Base-by-base conservation (phyloP, 768 basidiomycete species). In the Clavaria fumosa region DNA sequence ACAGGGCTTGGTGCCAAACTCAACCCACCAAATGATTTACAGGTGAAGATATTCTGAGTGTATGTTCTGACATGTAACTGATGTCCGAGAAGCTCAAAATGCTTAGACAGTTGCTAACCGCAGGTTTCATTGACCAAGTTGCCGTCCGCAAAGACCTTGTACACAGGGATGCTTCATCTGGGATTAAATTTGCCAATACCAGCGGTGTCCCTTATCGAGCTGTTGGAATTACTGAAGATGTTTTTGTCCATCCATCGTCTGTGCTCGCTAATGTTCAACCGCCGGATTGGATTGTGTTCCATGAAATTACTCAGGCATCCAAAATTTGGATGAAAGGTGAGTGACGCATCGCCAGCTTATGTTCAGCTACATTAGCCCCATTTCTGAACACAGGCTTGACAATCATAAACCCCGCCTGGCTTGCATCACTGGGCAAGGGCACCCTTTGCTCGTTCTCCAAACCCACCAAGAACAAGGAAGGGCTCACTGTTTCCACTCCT, bases 71-170 rank as follows among this genome's bases (percentile, higher is more conserved):
- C 1, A 24, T 36, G 36, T 31, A 21, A 34, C 49, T 9, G 40
- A 37, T 23, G 40, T n/a, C 3, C 37, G 24, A 42, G 23, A 7
- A 96, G 85, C 64, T 96, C 46, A 96, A 93, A 55, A 75, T 85
- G 12, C 64, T 99, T 7, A 72, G 84, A 27, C 95, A 97, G 52
- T 66, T 96, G 7, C 51, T 96, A 32, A 67, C 83, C 0, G 80
- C 93, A 7, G 84, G 75, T 11, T 96, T 95, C 59, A 85, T 97
- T 45, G 91, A 99, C 55, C 88, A 93, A 56, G 75, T 96, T 10
- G 95, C 95, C 5, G 69, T 91, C 10, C 75, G 95, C 19, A 86
- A 82, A 51, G 93, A 97, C 52, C 55, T 85, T 23, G 65, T 77
- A 10, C 68, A 75, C 31, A 73, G 72, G 43, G 60, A 65, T 34